Evolutionary conservation across 257 asterid species (phyloP).

Genomic region (Verbena officinalis): DNA sequence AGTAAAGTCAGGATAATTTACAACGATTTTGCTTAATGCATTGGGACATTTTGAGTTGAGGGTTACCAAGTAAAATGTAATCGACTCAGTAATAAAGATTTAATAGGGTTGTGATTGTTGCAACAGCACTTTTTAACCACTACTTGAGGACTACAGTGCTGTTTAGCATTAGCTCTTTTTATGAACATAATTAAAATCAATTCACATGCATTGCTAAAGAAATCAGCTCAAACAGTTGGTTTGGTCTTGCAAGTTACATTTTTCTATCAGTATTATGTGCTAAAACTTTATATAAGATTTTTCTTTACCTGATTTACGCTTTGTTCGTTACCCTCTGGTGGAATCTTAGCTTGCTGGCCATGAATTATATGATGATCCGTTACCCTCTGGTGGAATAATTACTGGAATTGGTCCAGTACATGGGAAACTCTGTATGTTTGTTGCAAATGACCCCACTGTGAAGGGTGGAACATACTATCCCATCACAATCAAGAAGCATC

Average conservation of each 20-base stretch:
- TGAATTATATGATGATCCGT: constrained; percentile 78
- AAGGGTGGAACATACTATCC: constrained; percentile 98
- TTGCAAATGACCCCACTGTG: constrained; percentile 97
- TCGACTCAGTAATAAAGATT: neutral
- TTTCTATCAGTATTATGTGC: neutral
- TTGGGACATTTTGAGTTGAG: neutral
- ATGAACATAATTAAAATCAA: neutral
- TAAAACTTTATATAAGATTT: constrained; percentile 4
- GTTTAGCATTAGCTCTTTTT: constrained; percentile 15
- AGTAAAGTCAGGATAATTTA: neutral
- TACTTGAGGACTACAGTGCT: constrained; percentile 4
- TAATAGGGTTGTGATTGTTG: constrained; percentile 1
- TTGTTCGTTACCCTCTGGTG: too few species aligned
- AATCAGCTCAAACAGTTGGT: constrained; percentile 7
- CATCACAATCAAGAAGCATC: constrained; percentile 95
- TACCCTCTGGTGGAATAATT: constrained; percentile 93
- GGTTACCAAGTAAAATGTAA: neutral
- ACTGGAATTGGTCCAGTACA: constrained; percentile 97
- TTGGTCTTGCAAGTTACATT: constrained; percentile 10
- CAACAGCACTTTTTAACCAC: neutral
- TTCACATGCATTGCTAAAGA: constrained; percentile 1
- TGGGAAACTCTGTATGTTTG: constrained; percentile 87
- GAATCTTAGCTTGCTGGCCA: constrained; percentile 87
- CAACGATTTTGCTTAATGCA: neutral
- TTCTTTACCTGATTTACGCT: constrained; percentile 31